Base-by-base conservation (phyloP, 2,329 filamentous ascomycete genomes). In the Fusarium penzigii region DNA sequence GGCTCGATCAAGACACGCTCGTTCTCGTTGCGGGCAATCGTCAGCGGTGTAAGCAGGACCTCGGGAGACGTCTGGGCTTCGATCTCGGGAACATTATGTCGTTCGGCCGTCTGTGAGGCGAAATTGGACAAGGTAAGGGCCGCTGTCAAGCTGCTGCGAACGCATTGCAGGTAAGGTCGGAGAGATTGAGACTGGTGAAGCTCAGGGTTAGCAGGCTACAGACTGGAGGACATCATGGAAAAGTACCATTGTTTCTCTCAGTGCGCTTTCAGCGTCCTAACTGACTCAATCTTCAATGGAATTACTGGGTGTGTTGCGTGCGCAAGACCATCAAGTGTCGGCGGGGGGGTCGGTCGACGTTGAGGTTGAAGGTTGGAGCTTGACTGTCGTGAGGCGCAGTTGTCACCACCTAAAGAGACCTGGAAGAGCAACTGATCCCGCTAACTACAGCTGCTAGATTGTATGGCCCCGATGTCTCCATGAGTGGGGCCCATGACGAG, bases 71-170 rank as follows among this genome's bases (percentile, higher is more conserved):
- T 92, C 61, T 86, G 86, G 40, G 93, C 92, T 79, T 99, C 94
- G 67, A 99, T 89, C 74, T 99, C 94, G 56, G 94, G 94, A 42
- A 97, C 93, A 79, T 99, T 99, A 78, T 97, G 94, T 65, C 94
- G 83, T 79, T 99, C 95, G 49, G 92, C 90, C 42, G 90, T 91
- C 77, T 99, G 94, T 45, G 93, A 97, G 58, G 94, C 93, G 75
- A 99, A 99, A 82, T 99, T 95, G 73, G 92, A 93, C 42, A 66
- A 61, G 20, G 91, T 93, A 63, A 99, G 87, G 61, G 94, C 93
- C 60, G 93, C 91, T 39, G 92, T 97, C 69, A 99, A 83, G 68
- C 90, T 96, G 70, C 90, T 92, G 67, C 94, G 90, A 67, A 97
- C 94, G 75, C 90, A 95, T 80, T 96, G 91, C 64, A 97, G 89